Base-by-base conservation (phyloP, 176 grass and related monocot genomes). In the Miscanthus lutarioriparius region DNA sequence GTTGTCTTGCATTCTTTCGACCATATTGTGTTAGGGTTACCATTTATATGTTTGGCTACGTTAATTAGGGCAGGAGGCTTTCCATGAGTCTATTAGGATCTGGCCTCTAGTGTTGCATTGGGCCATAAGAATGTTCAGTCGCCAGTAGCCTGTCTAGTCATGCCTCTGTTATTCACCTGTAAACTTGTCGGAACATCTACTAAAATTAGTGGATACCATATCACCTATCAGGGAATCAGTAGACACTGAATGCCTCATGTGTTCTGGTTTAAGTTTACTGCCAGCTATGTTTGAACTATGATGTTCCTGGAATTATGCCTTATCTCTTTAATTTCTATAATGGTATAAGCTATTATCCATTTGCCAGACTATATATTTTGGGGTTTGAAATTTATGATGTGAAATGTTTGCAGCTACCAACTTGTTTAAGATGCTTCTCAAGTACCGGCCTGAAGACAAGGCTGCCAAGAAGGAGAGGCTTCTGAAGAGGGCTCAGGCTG, bases 401-500 rank as follows among this genome's bases (percentile, higher is more conserved):
- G 1, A 64, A 27, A 0, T 53, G 20, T 26, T 41, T 91, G 33
- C 83, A 94, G 92, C 92, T 6, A 89, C 83, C 11, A 94, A 84
- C 76, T 80, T 91, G 15, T 94, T 91, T 16, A 94, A 89, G 86
- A 91, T 94, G 92, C 89, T 94, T 70, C 86, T 94, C 9, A 94
- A 94, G 89, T 94, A 94, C 76, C 80, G 92, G 36, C 92, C 92
- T 8, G 92, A 94, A 78, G 92, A 91, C 48, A 86, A 82, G 72
- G 83, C 58, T 30, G 88, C 92, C 8, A 93, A 93, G 88, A 93
- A 88, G 86, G 92, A 93, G 28, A 44, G 89, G 47, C 92, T 94
- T 74, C 14, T 94, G 80, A 94, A 89, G 75, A 87, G 92, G 56
- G 92, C 92, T 69, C 79, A 94, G 86, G 92, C 92, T 81, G 92